phyloP scores from a whole-genome alignment of 2,329 filamentous ascomycete genomes.

The Venturiaceae sp. region DNA sequence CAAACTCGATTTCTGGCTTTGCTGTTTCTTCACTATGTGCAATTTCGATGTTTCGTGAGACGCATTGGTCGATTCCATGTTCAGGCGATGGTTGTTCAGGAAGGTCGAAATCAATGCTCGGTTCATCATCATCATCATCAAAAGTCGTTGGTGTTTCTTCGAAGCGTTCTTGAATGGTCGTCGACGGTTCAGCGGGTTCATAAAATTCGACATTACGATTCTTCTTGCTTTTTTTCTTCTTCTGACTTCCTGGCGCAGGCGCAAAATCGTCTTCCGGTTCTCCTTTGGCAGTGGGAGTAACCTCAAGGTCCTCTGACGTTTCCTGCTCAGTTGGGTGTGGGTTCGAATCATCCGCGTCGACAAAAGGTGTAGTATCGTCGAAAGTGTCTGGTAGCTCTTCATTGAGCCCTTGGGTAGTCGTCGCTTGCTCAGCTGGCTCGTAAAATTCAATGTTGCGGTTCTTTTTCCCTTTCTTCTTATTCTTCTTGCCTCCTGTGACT shows the following conservation, averaged over 20 bases:
- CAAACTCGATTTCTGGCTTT: not conserved
- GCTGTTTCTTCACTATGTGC: not conserved
- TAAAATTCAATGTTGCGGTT: not conserved
- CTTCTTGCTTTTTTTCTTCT: conserved; percentile 29
- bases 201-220: conserved; percentile 20
- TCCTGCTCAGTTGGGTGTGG: not conserved
- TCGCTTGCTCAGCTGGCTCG: not conserved
- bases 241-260: not conserved
- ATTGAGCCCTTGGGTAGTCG: not conserved
- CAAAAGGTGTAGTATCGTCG: not conserved
- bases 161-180: not conserved
- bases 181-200: not conserved
- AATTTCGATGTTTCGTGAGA: not conserved
- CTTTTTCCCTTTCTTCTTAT: conserved; percentile 19
- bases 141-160: no score
- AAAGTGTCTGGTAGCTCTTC: not conserved
- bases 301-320: not conserved
- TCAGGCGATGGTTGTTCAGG: not conserved
- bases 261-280: not conserved
- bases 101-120: not conserved
- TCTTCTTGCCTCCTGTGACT: conserved; percentile 14
- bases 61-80: not conserved
- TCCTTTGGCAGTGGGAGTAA: not conserved
- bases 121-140: not conserved
- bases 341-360: not conserved